These are phyloP conservation scores for Trichoderma asperellum DNA, from an alignment of 2,329 filamentous ascomycete genomes.

Conservation along the genomic window DNA sequence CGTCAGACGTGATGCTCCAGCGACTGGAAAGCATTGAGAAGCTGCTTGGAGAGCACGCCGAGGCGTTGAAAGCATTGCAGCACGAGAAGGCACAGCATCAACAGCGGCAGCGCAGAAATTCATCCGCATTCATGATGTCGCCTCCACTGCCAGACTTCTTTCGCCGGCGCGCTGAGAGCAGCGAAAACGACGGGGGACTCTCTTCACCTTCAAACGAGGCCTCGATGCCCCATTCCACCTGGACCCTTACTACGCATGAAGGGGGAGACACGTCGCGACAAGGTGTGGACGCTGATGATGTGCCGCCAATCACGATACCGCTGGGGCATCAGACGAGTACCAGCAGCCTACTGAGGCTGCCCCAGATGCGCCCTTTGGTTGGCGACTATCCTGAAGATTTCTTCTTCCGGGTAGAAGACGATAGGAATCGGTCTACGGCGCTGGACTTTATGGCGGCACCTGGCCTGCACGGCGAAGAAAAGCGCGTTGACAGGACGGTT, in stretches of 20 bases:
- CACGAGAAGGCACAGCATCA: constrained; percentile 10
- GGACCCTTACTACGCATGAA: constrained; percentile 22
- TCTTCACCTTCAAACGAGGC: background rate
- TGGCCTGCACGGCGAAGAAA: background rate
- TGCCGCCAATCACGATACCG: constrained; percentile 31
- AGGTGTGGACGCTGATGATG: constrained; percentile 16
- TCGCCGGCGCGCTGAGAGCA: background rate
- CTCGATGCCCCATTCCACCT: constrained; percentile 24
- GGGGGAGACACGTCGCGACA: constrained; percentile 9
- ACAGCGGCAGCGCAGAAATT: background rate
- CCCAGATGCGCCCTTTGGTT: constrained; percentile 29
- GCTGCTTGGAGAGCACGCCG: constrained; percentile 18
- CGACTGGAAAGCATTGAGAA: constrained; percentile 24
- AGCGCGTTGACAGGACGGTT: constrained; percentile 8
- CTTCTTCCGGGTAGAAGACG: constrained; percentile 28
- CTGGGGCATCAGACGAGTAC: constrained; percentile 32
- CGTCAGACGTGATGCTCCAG: constrained; percentile 16
- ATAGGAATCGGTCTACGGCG: constrained; percentile 19
- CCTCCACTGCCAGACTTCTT: constrained; percentile 16
- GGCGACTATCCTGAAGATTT: constrained; percentile 31
- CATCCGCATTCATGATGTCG: constrained; percentile 1
- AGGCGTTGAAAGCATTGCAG: constrained; percentile 12
- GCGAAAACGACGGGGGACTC: background rate
- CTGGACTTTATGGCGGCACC: constrained; percentile 20
- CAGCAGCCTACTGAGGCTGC: constrained; percentile 29